These are phyloP conservation scores for Pythium scleroteichum DNA, from an alignment of 352 stramenopile genomes.

Conservation along the genomic window DNA sequence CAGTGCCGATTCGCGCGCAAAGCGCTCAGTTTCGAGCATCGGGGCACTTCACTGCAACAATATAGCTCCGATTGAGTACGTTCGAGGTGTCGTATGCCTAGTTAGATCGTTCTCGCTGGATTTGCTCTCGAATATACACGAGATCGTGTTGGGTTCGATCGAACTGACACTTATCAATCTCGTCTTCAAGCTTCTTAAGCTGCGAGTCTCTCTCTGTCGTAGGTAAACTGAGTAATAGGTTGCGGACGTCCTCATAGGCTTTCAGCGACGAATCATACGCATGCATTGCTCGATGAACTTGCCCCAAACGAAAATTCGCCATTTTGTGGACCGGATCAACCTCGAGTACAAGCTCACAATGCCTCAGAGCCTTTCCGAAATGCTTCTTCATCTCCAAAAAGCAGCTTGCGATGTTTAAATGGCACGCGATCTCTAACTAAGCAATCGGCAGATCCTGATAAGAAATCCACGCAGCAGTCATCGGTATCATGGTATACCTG, in stretches of 20 bases:
- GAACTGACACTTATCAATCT: constrained; percentile 62
- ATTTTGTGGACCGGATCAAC: constrained; percentile 36
- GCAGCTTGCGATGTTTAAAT: constrained; percentile 64
- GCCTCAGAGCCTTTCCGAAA: constrained; percentile 31
- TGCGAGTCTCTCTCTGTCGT: background rate
- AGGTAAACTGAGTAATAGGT: constrained; percentile 6
- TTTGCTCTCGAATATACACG: constrained; percentile 39
- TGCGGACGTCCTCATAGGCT: constrained; percentile 23
- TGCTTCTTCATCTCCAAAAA: constrained; percentile 69
- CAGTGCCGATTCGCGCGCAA: background rate
- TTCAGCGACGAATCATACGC: constrained; percentile 51
- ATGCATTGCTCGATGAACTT: constrained; percentile 49
- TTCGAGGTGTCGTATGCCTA: background rate
- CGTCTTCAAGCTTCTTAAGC: constrained; percentile 41
- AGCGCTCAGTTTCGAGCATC: constrained; percentile 11
- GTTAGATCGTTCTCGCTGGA: constrained; percentile 5
- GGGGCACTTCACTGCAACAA: constrained; percentile 8
- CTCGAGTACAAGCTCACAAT: constrained; percentile 48
- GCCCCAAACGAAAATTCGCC: constrained; percentile 50
- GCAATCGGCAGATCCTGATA: background rate
- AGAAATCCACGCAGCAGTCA: background rate
- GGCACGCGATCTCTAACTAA: constrained; percentile 44
- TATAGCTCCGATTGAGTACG: background rate
- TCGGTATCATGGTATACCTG: constrained; percentile 1
- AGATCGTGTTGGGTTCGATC: constrained; percentile 63